Evolutionary conservation across 1,284 basidiomycete genomes (phyloP).

Genomic region (Leccinum fallax): DNA sequence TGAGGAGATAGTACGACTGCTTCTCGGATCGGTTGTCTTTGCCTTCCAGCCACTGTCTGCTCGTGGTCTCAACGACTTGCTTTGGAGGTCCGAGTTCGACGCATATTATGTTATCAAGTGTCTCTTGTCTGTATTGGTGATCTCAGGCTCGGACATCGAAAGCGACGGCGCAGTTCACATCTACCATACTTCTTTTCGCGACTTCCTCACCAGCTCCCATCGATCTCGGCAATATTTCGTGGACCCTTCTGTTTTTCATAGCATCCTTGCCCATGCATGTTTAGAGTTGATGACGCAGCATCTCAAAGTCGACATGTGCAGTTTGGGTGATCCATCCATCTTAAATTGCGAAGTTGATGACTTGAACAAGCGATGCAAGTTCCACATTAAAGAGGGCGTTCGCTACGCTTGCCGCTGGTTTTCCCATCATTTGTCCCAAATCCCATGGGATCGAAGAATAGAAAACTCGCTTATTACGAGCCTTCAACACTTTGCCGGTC

Average conservation of each 20-base stretch:
- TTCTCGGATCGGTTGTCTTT: slow-evolving; percentile 21
- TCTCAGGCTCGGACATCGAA: slow-evolving; percentile 10
- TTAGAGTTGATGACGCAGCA: slow-evolving; percentile 21
- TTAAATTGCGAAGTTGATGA: slow-evolving; percentile 21
- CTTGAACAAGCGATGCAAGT: slow-evolving; percentile 13
- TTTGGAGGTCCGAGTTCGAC: slow-evolving; percentile 13
- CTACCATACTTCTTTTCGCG: slow-evolving; percentile 31
- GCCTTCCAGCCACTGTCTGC: slow-evolving; percentile 19
- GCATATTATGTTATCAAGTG: slow-evolving; percentile 8
- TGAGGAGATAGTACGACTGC: slow-evolving; percentile 11
- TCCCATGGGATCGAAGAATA: slow-evolving; percentile 3
- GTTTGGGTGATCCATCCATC: slow-evolving; percentile 16
- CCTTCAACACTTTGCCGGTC: slow-evolving; percentile 18
- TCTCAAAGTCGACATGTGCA: slow-evolving; percentile 21
- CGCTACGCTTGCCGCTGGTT: slow-evolving; percentile 30
- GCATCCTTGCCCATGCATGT: slow-evolving; percentile 18
- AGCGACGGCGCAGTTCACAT: slow-evolving; percentile 15
- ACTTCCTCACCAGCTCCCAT: slow-evolving; percentile 20
- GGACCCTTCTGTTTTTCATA: slow-evolving; percentile 15
- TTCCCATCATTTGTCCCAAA: slow-evolving; percentile 18
- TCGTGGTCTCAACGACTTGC: slow-evolving; percentile 17
- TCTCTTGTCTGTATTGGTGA: slow-evolving; percentile 21
- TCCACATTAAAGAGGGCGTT: slow-evolving; percentile 15
- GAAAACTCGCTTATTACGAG: slow-evolving; percentile 13
- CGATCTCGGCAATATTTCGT: slow-evolving; percentile 22